Evolutionary conservation across 2,329 filamentous ascomycete species (phyloP).

Genomic region (Ophiostoma pallidulum): DNA sequence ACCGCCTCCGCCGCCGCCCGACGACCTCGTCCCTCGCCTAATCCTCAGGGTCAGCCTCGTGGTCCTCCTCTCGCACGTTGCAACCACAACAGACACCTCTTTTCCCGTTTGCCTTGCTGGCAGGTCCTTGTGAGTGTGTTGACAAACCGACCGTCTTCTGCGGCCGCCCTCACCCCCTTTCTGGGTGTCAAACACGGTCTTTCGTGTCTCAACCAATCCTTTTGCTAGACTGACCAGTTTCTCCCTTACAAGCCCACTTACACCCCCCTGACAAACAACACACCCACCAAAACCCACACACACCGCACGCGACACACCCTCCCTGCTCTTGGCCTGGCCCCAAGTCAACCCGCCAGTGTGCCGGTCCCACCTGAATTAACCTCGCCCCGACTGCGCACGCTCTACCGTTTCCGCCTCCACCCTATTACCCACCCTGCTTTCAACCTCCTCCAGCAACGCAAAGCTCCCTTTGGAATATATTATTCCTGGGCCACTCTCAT

Average conservation of each 20-base stretch:
- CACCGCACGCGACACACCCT: too few species aligned
- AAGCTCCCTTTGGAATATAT: slow-evolving; percentile 16
- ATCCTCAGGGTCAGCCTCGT: slow-evolving; percentile 17
- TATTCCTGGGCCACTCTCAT: slow-evolving; percentile 15
- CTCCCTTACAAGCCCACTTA: neutral
- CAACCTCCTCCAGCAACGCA: slow-evolving; percentile 14
- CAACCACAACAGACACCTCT: neutral
- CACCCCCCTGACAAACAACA: neutral
- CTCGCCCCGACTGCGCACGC: slow-evolving; percentile 13
- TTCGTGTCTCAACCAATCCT: neutral
- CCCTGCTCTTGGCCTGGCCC: too few species aligned
- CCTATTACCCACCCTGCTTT: neutral
- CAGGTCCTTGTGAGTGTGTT: too few species aligned
- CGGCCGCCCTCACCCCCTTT: neutral
- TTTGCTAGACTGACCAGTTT: too few species aligned
- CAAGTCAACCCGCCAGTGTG: slow-evolving; percentile 4
- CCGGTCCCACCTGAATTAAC: slow-evolving; percentile 15
- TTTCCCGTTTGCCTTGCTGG: neutral
- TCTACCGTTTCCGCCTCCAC: slow-evolving; percentile 6
- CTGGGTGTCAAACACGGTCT: slow-evolving; percentile 7
- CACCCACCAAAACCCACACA: too few species aligned
- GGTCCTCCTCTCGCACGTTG: neutral
- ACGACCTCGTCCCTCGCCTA: neutral
- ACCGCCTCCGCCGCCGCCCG: too few species aligned
- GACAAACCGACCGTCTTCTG: slow-evolving; percentile 5